Evolutionary conservation across 805 yeast species (phyloP).

Genomic region (Suhomyces xylopsoci): DNA sequence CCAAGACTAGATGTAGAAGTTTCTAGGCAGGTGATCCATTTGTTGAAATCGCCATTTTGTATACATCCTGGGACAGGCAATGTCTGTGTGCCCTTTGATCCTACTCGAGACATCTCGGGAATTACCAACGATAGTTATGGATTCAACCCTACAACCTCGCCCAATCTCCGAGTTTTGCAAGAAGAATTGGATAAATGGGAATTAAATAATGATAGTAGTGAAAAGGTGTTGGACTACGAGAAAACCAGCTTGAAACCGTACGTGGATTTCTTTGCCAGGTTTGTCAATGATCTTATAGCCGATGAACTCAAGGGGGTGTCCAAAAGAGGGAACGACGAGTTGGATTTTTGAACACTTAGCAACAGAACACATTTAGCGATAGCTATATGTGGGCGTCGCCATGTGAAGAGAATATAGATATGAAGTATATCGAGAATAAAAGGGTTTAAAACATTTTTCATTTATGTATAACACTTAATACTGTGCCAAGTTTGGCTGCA

Average conservation of each 20-base stretch:
- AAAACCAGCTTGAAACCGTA: conserved; percentile 71
- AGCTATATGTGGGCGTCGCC: too few relatives aligned
- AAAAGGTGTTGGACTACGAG: conserved; percentile 46
- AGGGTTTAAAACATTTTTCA: background rate
- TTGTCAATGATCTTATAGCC: conserved; percentile 54
- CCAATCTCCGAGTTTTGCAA: conserved; percentile 64
- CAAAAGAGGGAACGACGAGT: conserved; percentile 32
- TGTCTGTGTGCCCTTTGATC: conserved; percentile 86
- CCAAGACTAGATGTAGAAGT: conserved; percentile 95
- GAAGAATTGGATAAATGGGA: conserved; percentile 58
- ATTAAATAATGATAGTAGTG: conserved; percentile 22
- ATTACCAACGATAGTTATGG: conserved; percentile 41
- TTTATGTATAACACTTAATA: too few relatives aligned
- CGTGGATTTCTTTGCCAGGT: conserved; percentile 60
- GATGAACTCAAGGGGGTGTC: conserved; percentile 45
- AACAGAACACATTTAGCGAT: too few relatives aligned
- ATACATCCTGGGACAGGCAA: conserved; percentile 95
- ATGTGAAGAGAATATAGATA: too few relatives aligned
- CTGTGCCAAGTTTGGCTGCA: too few relatives aligned
- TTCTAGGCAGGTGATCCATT: conserved; percentile 82
- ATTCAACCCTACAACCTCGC: conserved; percentile 79
- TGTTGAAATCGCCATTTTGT: conserved; percentile 94
- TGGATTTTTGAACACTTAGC: too few relatives aligned
- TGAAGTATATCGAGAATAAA: background rate
- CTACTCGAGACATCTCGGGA: conserved; percentile 34